Conservation (phyloP, 1,284 basidiomycete species). For the Microbotryum silenes-acaulis region DNA sequence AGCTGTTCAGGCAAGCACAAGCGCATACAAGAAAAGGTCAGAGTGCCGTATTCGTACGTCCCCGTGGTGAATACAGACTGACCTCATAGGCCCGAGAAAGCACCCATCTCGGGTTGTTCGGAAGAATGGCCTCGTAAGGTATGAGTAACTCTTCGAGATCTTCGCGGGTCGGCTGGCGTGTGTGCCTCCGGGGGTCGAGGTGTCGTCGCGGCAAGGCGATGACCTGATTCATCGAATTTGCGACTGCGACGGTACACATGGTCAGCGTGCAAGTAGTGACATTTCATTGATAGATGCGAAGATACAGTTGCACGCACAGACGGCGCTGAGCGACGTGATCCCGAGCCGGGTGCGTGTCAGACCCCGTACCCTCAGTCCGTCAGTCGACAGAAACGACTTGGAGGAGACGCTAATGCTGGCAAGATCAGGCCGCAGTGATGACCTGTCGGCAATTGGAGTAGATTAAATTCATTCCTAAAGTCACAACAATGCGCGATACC, state of each 20-base stretch:
- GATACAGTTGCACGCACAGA: slow-evolving; percentile 51
- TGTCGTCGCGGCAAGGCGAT: slow-evolving; percentile 64
- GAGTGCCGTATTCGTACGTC: no score
- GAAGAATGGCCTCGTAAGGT: slow-evolving; percentile 72
- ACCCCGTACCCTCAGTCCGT: slow-evolving; percentile 59
- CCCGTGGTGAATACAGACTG: slow-evolving; percentile 28
- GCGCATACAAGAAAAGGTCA: no score
- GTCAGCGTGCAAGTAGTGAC: not conserved
- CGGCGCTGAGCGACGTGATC: slow-evolving; percentile 74
- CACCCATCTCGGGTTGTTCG: slow-evolving; percentile 62
- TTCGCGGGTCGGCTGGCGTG: slow-evolving; percentile 60
- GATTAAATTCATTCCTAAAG: no score
- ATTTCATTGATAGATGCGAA: not conserved
- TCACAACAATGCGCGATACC: no score
- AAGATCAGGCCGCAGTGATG: slow-evolving; percentile 43
- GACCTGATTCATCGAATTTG: slow-evolving; percentile 66
- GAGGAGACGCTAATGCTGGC: slow-evolving; percentile 49
- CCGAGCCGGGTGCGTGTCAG: slow-evolving; percentile 79
- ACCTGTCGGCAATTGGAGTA: no score
- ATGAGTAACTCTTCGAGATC: slow-evolving; percentile 81
- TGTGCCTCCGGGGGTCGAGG: slow-evolving; percentile 75
- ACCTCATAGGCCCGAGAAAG: slow-evolving; percentile 73
- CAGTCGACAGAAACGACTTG: slow-evolving; percentile 63
- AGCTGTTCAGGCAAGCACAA: slow-evolving; percentile 46
- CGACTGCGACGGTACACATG: slow-evolving; percentile 49